Base-by-base conservation (phyloP, 2,329 filamentous ascomycete species). In the Metarhizium anisopliae region DNA sequence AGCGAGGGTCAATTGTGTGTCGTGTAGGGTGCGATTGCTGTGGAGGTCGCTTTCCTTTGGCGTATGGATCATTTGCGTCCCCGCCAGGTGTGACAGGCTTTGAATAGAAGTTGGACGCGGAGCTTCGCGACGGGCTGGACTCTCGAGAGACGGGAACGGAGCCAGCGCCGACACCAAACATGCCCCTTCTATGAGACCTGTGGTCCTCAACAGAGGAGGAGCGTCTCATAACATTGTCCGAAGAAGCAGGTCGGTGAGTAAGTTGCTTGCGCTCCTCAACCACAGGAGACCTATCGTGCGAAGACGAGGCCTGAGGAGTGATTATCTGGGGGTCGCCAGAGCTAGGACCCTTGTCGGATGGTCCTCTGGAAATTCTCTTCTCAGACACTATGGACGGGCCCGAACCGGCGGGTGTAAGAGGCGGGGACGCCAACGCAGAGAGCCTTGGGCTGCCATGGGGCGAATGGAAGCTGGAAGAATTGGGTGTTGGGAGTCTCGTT, bases 381-480 rank as follows among this genome's bases (percentile, higher is more conserved):
- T 67, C 66, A 18, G 64, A 61, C 3, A 63, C 60, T 42, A 61
- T 67, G 49, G 62, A 67, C 68, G 71, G 72, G 20, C 74, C 74
- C 47, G 90, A 93, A 53, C 85, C 91, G 55, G 90, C 85, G 18
- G 93, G 93, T 13, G 92, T 96, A 53, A 97, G 79, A 47, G 91
- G 91, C 61, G 93, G 93, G 11, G 92, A 95, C 63, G 93, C 88
- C 73, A 95, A 82, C 56, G 87, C 82, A 57, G 85, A 83, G 49
- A 81, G 75, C 58, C 81, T 80, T 58, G 89, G 86, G 60, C 85
- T 88, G 45, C 83, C 75, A 67, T 79, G 80, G 35, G 87, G 85
- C 56, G 87, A 91, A 59, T 81, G 79, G 62, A 79, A 81, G 57
- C 76, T 77, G 54, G 85, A 85, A 60, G 86, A 85, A 59, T 73